Evolutionary conservation across 768 basidiomycete genomes (phyloP).

Genomic region (Tulasnella sp.): DNA sequence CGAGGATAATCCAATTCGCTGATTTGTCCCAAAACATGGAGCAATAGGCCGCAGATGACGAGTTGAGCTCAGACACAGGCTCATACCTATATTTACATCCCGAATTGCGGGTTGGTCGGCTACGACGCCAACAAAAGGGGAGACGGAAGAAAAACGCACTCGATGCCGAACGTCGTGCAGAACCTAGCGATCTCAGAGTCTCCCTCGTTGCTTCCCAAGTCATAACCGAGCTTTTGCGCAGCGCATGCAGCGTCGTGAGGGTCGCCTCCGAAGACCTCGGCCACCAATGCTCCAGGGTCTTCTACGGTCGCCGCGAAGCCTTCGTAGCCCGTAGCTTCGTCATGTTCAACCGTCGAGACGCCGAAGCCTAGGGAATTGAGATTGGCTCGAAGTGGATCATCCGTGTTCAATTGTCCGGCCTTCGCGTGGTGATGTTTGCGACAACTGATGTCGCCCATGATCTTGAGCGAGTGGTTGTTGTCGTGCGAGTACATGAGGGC

Average conservation of each 20-base stretch:
- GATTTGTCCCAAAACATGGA: conserved; percentile 21
- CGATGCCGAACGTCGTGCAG: conserved; percentile 16
- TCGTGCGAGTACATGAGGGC: conserved; percentile 20
- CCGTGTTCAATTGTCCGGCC: neutral
- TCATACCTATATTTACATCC: conserved; percentile 9
- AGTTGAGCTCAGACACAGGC: conserved; percentile 19
- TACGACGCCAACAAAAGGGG: neutral
- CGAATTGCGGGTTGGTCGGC: too few species aligned
- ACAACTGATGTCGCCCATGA: neutral
- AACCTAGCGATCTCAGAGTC: neutral
- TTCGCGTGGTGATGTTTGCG: neutral
- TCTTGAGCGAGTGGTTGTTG: neutral
- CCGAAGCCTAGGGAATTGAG: neutral
- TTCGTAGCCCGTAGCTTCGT: too few species aligned
- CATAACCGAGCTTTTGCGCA: neutral
- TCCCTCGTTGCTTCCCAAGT: neutral
- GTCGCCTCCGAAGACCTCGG: neutral
- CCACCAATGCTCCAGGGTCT: neutral
- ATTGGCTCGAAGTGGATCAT: neutral
- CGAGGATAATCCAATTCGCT: conserved; percentile 21
- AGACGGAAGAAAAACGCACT: neutral
- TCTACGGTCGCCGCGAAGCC: neutral
- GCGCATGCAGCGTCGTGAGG: neutral
- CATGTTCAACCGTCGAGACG: neutral
- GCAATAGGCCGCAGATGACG: conserved; percentile 17